phyloP scores from a whole-genome alignment of 2,329 filamentous ascomycete species.

The Botryotinia convoluta region DNA sequence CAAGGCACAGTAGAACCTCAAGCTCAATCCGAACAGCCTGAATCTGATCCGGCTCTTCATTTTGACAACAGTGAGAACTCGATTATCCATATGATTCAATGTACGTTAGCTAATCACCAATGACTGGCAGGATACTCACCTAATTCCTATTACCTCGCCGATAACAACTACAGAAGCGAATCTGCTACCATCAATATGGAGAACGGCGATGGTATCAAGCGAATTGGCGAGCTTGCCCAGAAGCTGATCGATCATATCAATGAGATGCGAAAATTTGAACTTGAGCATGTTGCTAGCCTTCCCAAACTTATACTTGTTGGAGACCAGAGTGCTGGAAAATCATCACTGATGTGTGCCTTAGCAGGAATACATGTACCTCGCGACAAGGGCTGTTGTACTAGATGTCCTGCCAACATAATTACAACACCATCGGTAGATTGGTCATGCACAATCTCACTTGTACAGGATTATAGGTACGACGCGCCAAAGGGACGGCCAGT shows the following conservation, averaged over 20 bases:
- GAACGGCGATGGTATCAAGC: background rate
- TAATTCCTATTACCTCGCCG: too few species aligned
- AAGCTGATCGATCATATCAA: conserved; percentile 64
- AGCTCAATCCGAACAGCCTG: too few species aligned
- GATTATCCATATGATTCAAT: too few species aligned
- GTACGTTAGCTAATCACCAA: too few species aligned
- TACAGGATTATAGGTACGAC: too few species aligned
- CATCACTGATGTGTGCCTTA: conserved; percentile 61
- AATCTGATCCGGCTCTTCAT: too few species aligned
- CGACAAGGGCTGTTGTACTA: conserved; percentile 70
- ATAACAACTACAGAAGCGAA: too few species aligned
- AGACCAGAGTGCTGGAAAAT: conserved; percentile 83
- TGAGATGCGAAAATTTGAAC: conserved; percentile 67
- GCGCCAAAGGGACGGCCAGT: too few species aligned
- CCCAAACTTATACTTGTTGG: conserved; percentile 82
- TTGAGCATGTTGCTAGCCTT: conserved; percentile 64
- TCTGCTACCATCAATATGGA: too few species aligned
- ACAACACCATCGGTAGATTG: conserved; percentile 57
- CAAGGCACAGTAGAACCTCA: too few species aligned
- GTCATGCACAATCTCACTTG: conserved; percentile 64
- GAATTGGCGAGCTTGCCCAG: conserved; percentile 53
- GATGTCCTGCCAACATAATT: conserved; percentile 78
- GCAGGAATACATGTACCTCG: conserved; percentile 70
- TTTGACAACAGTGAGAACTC: too few species aligned
- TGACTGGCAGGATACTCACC: too few species aligned